Evolutionary conservation across 768 basidiomycete genomes (phyloP).

Genomic region (Daedaleopsis sinensis): DNA sequence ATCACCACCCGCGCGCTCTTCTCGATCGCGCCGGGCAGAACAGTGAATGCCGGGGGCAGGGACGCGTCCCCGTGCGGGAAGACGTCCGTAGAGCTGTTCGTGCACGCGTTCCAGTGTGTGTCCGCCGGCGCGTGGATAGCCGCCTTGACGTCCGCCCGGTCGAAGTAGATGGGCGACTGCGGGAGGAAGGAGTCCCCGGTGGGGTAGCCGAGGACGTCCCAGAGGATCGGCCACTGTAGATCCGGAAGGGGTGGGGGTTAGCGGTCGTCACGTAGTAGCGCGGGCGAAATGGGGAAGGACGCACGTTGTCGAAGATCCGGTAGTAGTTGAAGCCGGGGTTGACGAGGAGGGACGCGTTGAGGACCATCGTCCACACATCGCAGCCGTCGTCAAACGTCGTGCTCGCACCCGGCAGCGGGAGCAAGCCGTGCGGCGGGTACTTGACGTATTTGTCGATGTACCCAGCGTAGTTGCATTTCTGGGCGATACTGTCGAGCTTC

Average conservation of each 20-base stretch:
- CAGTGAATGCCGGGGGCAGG: conserved; percentile 61
- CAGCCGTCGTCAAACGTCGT: conserved; percentile 52
- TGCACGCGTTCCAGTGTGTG: conserved; percentile 67
- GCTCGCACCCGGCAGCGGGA: conserved; percentile 70
- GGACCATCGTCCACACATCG: conserved; percentile 69
- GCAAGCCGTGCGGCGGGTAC: conserved; percentile 60
- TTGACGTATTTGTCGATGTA: conserved; percentile 66
- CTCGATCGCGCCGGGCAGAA: conserved; percentile 76
- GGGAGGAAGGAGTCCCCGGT: conserved; percentile 28
- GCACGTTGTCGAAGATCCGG: conserved; percentile 69
- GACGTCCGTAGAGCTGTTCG: conserved; percentile 46
- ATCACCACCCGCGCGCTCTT: conserved; percentile 71
- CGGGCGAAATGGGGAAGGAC: conserved; percentile 16
- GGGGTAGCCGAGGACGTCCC: conserved; percentile 87
- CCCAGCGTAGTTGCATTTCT: conserved; percentile 60
- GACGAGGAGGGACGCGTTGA: conserved; percentile 58
- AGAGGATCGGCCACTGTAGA: conserved; percentile 58
- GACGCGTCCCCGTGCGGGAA: conserved; percentile 61
- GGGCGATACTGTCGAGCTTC: conserved; percentile 55
- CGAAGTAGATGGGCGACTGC: conserved; percentile 72
- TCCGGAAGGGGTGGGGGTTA: background rate
- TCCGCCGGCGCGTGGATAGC: conserved; percentile 72
- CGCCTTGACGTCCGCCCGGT: conserved; percentile 65
- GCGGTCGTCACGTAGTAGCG: background rate
- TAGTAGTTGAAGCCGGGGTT: conserved; percentile 83